Conservation (phyloP, 257 asterid genomes). For the Solanum habrochaites region DNA sequence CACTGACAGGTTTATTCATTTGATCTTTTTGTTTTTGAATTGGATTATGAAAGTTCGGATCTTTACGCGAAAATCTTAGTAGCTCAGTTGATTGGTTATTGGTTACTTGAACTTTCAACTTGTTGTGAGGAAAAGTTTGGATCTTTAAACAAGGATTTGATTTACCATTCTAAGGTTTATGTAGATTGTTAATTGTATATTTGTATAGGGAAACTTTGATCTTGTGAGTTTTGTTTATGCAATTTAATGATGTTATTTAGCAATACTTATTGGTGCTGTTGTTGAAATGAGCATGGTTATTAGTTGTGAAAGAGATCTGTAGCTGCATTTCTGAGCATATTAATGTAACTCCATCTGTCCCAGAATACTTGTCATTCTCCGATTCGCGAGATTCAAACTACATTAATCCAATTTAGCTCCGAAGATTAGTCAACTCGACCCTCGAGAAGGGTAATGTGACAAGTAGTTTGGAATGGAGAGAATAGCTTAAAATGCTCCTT, state of each 20-base stretch:
- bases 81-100: not conserved
- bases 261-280: not conserved
- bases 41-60: not conserved
- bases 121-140: not conserved
- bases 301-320: not conserved
- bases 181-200: not conserved
- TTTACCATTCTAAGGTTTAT: not conserved
- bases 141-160: not conserved
- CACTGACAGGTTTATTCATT: slow-evolving; percentile 66
- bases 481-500: not conserved
- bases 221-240: not conserved
- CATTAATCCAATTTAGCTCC: not conserved
- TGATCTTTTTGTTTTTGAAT: not conserved
- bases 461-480: not conserved
- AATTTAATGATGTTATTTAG: not conserved
- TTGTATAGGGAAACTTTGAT: not conserved
- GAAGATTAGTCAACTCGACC: not conserved
- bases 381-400: not conserved
- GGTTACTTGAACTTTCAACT: not conserved
- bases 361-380: not conserved
- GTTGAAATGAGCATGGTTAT: not conserved
- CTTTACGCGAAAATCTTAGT: not conserved
- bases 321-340: not conserved
- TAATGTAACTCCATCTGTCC: not conserved
- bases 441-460: not conserved